phyloP scores from a whole-genome alignment of 306 rosid genomes.

The Vigna unguiculata region DNA sequence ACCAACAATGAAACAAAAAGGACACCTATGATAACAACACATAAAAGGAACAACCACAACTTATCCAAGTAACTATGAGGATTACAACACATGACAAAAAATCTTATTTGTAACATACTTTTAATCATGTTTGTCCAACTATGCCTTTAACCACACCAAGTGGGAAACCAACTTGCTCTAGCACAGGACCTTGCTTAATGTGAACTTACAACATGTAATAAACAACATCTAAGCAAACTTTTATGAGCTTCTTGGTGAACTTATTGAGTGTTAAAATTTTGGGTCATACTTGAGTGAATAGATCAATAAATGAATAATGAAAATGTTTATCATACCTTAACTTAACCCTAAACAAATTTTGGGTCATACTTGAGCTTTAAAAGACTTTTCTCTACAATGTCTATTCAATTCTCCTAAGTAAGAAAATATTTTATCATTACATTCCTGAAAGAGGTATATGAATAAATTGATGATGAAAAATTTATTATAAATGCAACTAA shows the following conservation, averaged over 20 bases:
- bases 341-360: conserved; percentile 83
- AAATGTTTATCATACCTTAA: conserved; percentile 65
- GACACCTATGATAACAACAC: too few relatives aligned
- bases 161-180: conserved; percentile 84
- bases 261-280: conserved; percentile 8
- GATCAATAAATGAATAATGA: conserved; percentile 2
- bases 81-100: conserved; percentile 2
- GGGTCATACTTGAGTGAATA: too few relatives aligned
- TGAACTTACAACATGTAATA: conserved; percentile 66
- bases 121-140: conserved; percentile 92
- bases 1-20: too few relatives aligned
- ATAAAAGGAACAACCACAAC: conserved; percentile 8
- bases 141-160: conserved; percentile 93
- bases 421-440: conserved; percentile 65
- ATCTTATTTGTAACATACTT: conserved; percentile 50
- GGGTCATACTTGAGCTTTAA: conserved; percentile 84
- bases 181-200: conserved; percentile 94
- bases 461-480: conserved; percentile 32
- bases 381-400: conserved; percentile 66
- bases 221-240: conserved; percentile 12
- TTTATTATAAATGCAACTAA: conserved; percentile 9
- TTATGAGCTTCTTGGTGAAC: conserved; percentile 14
- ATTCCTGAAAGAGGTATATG: conserved; percentile 60
- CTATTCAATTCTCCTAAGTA: conserved; percentile 64
- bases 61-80: conserved; percentile 6